Evolutionary conservation across 352 stramenopile species (phyloP).

Genomic region (Hyaloperonospora brassicae): DNA sequence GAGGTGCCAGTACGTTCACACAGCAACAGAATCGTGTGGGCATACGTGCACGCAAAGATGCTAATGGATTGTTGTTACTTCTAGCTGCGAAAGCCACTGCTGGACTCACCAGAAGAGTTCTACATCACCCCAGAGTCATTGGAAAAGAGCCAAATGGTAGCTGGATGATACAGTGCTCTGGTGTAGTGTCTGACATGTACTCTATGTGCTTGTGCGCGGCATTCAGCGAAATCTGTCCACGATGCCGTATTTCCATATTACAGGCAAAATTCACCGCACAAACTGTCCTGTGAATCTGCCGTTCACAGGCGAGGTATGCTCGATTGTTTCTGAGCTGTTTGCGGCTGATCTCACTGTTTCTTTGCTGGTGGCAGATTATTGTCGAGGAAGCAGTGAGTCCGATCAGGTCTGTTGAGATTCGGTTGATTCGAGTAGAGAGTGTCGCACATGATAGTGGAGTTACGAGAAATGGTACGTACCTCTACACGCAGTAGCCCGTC

Average conservation of each 20-base stretch:
- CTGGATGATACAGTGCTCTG: neutral
- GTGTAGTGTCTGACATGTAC: conserved; percentile 2
- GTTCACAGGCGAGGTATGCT: conserved; percentile 79
- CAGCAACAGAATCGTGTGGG: too few relatives aligned
- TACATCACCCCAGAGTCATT: conserved; percentile 76
- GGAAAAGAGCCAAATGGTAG: conserved; percentile 67
- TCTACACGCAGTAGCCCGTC: neutral
- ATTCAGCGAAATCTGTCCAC: conserved; percentile 42
- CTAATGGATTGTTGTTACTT: neutral
- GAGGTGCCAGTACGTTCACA: conserved; percentile 70
- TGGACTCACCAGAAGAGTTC: conserved; percentile 66
- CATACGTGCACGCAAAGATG: too few relatives aligned
- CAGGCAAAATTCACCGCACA: conserved; percentile 76
- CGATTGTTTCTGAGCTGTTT: neutral
- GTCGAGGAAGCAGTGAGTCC: conserved; percentile 65
- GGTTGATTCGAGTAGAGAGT: conserved; percentile 87
- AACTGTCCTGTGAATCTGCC: conserved; percentile 86
- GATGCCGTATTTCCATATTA: conserved; percentile 75
- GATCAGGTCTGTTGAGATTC: conserved; percentile 86
- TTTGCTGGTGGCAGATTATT: conserved; percentile 41
- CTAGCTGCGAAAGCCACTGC: conserved; percentile 48
- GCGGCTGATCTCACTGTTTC: neutral
- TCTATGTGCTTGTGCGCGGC: conserved; percentile 3
- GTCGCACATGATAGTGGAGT: conserved; percentile 70
- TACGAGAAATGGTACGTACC: conserved; percentile 56